Evolutionary conservation across 1,139 yeast species (phyloP), one percentile per base, ranked within the genome.

Genomic region (Debaryomycetaceae sp.): DNA sequence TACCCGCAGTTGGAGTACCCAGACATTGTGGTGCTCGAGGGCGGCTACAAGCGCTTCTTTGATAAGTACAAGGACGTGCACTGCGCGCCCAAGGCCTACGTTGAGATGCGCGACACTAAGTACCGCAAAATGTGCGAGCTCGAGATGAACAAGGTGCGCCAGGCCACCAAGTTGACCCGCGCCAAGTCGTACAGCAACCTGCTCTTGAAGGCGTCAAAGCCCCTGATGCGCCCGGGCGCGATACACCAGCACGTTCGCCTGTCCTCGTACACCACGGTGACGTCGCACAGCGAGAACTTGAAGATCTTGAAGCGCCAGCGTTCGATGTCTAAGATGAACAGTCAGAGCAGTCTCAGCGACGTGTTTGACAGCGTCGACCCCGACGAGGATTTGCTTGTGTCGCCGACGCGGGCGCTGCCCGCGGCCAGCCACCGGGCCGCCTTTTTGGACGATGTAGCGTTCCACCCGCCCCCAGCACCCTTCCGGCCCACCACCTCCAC

Each of bases 1-100:
- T 93, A 91, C 56, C 98, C 98, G 1, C 63, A 69, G 40, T 65
- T 91, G 36, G 75, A 74, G 41, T 91, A 80, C 49, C 98, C 98
- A 2, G 96, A 91, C 58, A 76, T 91, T 29, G 79, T 85, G 24
- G 77, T 91, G 24, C 66, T 91, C 30, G 85, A 86, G 44, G 98
- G 97, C 22, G 98, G 98, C 5, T 91, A 91, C 63, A 79, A 82
- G 49, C 66, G 66, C 25, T 91, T 89, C 49, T 89, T 67, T 55
- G 77, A 78, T 29, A 57, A 58, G 26, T 72, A 63, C 49, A 61
- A 66, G 34, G 49, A 53, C 14, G 10, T 14, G 11, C 61, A 74
- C 29, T 86, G 96, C 51, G 64, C 53, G 37, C 96, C 96, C 2
- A 83, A 75, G 45, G 78, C 75, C 35, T 89, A 91, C 51, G 77